Conservation (phyloP, 139 green algal genomes). For the Coelastrella sp. region DNA sequence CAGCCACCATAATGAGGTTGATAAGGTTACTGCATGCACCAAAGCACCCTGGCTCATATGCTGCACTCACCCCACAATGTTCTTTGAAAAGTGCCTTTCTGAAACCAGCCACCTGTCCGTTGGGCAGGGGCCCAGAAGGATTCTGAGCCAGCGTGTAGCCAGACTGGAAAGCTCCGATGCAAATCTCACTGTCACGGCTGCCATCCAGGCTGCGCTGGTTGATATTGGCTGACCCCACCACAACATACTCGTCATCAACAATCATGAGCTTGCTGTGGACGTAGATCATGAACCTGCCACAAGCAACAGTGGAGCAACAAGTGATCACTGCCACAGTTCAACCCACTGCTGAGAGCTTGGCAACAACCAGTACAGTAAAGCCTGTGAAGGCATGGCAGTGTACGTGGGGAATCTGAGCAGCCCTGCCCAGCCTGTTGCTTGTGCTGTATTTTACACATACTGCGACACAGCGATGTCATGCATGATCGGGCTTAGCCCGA, state of each 20-base stretch:
- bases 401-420: no score
- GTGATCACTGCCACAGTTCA: no score
- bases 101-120: constrained; percentile 61
- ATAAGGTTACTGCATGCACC: no score
- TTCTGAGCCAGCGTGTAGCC: constrained; percentile 1
- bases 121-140: constrained; percentile 2
- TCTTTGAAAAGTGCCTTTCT: constrained; percentile 64
- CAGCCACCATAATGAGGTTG: not conserved
- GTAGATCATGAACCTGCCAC: constrained; percentile 71
- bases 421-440: no score
- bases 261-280: constrained; percentile 70
- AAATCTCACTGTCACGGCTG: constrained; percentile 71
- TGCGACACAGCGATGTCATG: not conserved
- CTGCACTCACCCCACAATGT: constrained; percentile 47
- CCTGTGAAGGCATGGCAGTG: no score
- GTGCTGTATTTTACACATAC: not conserved
- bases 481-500: no score
- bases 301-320: not conserved
- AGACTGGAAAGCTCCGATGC: constrained; percentile 64
- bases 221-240: constrained; percentile 79
- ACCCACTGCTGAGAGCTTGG: no score
- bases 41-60: not conserved
- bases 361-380: no score
- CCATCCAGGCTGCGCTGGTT: constrained; percentile 74
- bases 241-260: constrained; percentile 72